These are phyloP conservation scores for Metarhizium anisopliae DNA, from an alignment of 2,329 filamentous ascomycete species.

Conservation along the genomic window DNA sequence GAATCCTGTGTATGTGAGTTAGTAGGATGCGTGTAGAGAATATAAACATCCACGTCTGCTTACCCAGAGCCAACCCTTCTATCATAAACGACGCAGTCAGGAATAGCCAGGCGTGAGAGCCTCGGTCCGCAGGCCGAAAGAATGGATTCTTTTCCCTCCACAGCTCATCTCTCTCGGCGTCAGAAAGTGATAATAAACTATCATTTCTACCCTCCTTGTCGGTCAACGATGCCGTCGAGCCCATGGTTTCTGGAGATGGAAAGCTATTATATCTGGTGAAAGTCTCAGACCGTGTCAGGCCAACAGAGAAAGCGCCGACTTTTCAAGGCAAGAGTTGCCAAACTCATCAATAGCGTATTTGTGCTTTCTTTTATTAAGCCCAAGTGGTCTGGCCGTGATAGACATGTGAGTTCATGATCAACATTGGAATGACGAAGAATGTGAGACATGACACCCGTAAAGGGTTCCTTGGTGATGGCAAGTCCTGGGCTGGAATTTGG, in stretches of 20 bases:
- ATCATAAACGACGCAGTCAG: constrained; percentile 14
- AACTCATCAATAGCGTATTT: neutral
- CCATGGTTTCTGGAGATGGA: neutral
- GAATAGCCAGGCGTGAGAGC: constrained; percentile 27
- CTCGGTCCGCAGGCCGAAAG: constrained; percentile 16
- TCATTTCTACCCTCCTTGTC: constrained; percentile 2
- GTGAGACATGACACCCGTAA: neutral
- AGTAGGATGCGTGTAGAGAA: neutral
- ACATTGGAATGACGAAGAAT: neutral
- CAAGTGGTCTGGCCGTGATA: neutral
- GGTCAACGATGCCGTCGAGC: neutral
- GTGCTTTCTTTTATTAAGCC: neutral
- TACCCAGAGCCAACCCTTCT: constrained; percentile 12
- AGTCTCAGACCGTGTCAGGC: neutral
- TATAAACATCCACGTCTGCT: neutral
- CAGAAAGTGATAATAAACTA: neutral
- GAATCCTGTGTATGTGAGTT: constrained; percentile 37
- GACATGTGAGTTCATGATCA: neutral
- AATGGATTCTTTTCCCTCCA: neutral
- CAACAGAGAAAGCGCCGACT: neutral
- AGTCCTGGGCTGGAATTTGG: neutral
- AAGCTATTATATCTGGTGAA: neutral
- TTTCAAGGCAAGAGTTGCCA: neutral
- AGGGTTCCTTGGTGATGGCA: neutral
- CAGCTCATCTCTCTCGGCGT: neutral